Percentiles rank a stretch among this genome's conserved stretches.
Conservation (phyloP, 331 rosid genomes). For the Pyrus hybrid region DNA sequence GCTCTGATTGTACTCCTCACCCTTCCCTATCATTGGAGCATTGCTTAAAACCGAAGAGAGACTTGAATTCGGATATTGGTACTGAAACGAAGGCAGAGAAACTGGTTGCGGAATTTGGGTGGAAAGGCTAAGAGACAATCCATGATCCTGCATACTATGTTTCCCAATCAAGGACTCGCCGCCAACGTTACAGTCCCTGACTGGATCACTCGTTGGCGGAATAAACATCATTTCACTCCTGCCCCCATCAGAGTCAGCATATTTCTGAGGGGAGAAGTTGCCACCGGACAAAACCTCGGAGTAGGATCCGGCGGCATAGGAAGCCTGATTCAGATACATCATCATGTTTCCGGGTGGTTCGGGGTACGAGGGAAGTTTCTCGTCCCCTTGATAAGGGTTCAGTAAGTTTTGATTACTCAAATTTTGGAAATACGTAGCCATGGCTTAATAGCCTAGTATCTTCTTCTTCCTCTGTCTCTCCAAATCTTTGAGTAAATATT, state of each 20-base stretch:
- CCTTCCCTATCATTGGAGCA: conserved; percentile 25
- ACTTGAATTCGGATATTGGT: conserved; percentile 38
- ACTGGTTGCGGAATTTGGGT: conserved; percentile 38
- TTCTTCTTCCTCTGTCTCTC: not conserved
- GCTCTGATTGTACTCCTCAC: conserved; percentile 32
- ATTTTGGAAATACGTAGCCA: conserved; percentile 34
- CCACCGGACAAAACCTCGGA: conserved; percentile 38
- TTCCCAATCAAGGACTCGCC: conserved; percentile 31
- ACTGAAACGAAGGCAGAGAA: conserved; percentile 43
- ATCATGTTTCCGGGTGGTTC: conserved; percentile 30
- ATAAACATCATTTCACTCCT: conserved; percentile 60
- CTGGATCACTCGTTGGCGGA: conserved; percentile 35
- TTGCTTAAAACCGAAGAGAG: conserved; percentile 38
- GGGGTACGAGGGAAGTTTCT: too few relatives aligned
- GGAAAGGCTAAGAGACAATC: conserved; percentile 80
- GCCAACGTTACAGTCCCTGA: conserved; percentile 18
- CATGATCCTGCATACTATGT: conserved; percentile 55
- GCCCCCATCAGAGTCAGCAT: conserved; percentile 35
- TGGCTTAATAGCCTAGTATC: not conserved
- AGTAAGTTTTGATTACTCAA: conserved; percentile 29
- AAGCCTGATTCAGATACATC: conserved; percentile 56
- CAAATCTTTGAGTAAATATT: not conserved
- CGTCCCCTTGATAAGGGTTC: conserved; percentile 29
- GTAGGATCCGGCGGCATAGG: conserved; percentile 54
- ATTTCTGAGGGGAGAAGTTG: conserved; percentile 40